These are phyloP conservation scores for Candida tropicalis DNA, from an alignment of 1,139 yeast species.

Conservation along the genomic window DNA sequence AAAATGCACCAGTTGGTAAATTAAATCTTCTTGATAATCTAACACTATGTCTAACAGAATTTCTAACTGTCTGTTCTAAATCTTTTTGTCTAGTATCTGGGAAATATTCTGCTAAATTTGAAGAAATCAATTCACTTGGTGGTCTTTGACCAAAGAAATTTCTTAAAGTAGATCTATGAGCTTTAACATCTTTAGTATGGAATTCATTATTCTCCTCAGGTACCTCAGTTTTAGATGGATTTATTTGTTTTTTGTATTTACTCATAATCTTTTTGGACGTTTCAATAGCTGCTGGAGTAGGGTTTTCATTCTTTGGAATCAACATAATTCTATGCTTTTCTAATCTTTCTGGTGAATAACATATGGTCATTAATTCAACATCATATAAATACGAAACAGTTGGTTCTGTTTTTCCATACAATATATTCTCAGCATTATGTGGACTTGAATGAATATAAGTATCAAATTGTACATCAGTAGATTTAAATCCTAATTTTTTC, in stretches of 20 bases:
- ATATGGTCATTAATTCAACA: constrained; percentile 78
- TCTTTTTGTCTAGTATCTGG: constrained; percentile 79
- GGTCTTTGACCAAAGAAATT: constrained; percentile 88
- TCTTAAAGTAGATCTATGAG: constrained; percentile 35
- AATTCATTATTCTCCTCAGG: constrained; percentile 1
- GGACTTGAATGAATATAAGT: constrained; percentile 36
- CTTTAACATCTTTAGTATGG: constrained; percentile 13
- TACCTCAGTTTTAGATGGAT: constrained; percentile 17
- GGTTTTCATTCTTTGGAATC: constrained; percentile 64
- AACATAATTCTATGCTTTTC: constrained; percentile 77
- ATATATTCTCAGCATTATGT: constrained; percentile 13
- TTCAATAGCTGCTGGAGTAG: constrained; percentile 65
- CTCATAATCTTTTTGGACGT: constrained; percentile 52
- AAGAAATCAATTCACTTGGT: constrained; percentile 87
- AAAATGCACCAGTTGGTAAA: constrained; percentile 26
- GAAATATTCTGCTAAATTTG: constrained; percentile 87
- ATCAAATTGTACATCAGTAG: constrained; percentile 43
- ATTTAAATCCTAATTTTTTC: constrained; percentile 57
- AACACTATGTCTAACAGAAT: constrained; percentile 77
- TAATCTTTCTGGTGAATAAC: constrained; percentile 71
- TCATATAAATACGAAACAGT: constrained; percentile 62
- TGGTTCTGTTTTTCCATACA: constrained; percentile 10
- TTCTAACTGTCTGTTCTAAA: constrained; percentile 78
- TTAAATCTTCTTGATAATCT: constrained; percentile 51
- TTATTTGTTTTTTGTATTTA: constrained; percentile 28